Percentiles rank a stretch among this genome's conserved stretches.
Evolutionary conservation across 2,329 filamentous ascomycete genomes (phyloP).

Genomic region (Penicillium sp.): DNA sequence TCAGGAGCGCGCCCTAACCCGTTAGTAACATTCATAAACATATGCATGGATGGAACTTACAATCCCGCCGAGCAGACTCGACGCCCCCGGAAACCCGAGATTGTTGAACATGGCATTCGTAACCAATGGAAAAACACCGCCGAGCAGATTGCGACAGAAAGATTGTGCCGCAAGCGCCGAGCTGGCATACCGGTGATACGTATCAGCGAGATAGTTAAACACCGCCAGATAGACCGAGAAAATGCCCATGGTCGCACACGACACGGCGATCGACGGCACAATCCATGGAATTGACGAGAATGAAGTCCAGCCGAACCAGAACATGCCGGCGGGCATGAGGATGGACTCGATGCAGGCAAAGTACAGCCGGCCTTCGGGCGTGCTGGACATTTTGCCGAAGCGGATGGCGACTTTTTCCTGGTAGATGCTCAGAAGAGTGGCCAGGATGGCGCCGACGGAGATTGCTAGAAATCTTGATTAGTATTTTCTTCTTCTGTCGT

Average conservation of each 20-base stretch:
- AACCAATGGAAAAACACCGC: slow-evolving; percentile 75
- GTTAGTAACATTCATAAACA: background rate
- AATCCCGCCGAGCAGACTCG: slow-evolving; percentile 71
- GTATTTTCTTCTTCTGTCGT: background rate
- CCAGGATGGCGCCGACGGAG: slow-evolving; percentile 61
- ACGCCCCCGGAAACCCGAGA: slow-evolving; percentile 67
- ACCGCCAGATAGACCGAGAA: slow-evolving; percentile 81
- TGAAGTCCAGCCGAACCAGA: slow-evolving; percentile 74
- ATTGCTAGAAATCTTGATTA: slow-evolving; percentile 50
- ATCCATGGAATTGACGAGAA: slow-evolving; percentile 65
- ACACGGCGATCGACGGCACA: slow-evolving; percentile 65
- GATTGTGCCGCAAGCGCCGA: slow-evolving; percentile 83
- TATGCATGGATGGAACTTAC: slow-evolving; percentile 34
- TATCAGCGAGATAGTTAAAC: slow-evolving; percentile 90
- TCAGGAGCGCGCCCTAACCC: slow-evolving; percentile 53
- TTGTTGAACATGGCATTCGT: slow-evolving; percentile 68
- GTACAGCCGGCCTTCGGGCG: slow-evolving; percentile 76
- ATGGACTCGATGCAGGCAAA: slow-evolving; percentile 74
- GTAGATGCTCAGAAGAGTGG: slow-evolving; percentile 65
- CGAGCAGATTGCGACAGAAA: slow-evolving; percentile 80
- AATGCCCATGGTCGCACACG: slow-evolving; percentile 77
- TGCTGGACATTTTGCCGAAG: slow-evolving; percentile 42
- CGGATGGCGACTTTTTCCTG: slow-evolving; percentile 64
- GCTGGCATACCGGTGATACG: slow-evolving; percentile 78
- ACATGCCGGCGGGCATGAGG: slow-evolving; percentile 73